Evolutionary conservation across 306 rosid genomes (phyloP).

Genomic region (Pterocarpus santalinus): DNA sequence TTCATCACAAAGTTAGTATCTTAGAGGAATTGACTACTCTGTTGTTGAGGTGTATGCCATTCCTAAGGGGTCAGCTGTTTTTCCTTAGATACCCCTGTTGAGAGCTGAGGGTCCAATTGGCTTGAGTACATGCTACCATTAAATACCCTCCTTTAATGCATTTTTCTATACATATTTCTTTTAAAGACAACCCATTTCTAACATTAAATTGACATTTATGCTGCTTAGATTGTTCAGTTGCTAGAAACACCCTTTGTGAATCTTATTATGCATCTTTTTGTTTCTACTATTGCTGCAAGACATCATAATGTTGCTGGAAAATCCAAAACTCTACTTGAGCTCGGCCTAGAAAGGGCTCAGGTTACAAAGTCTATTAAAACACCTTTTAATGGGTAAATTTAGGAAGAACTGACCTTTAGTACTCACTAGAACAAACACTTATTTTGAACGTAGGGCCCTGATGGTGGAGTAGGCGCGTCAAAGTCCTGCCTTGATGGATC

Average conservation of each 20-base stretch:
- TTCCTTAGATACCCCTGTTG: conserved; percentile 90
- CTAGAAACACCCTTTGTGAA: conserved; percentile 96
- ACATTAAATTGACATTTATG: conserved; percentile 29
- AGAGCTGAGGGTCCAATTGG: conserved; percentile 98
- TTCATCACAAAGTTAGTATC: conserved; percentile 49
- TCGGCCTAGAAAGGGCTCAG: conserved; percentile 98
- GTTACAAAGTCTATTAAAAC: conserved; percentile 41
- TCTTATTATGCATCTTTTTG: conserved; percentile 85
- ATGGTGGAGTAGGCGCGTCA: conserved; percentile 95
- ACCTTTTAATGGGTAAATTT: conserved; percentile 35
- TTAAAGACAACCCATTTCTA: conserved; percentile 22
- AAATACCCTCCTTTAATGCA: conserved; percentile 18
- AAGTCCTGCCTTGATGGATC: conserved; percentile 98
- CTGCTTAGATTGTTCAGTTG: conserved; percentile 89
- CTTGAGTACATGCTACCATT: conserved; percentile 62
- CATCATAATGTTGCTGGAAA: conserved; percentile 99
- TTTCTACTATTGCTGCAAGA: conserved; percentile 97
- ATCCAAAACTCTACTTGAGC: conserved; percentile 88
- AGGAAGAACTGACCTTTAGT: conserved; percentile 18
- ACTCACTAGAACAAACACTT: conserved; percentile 39
- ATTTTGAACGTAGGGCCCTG: conserved; percentile 78
- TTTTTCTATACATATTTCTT: conserved; percentile 29
- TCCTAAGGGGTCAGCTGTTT: conserved; percentile 91
- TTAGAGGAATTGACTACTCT: conserved; percentile 87
- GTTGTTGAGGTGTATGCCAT: conserved; percentile 91